Evolutionary conservation across 2,329 filamentous ascomycete genomes (phyloP), one percentile per base, ranked within the genome.

Genomic region (Mycosphaerella arachidis): DNA sequence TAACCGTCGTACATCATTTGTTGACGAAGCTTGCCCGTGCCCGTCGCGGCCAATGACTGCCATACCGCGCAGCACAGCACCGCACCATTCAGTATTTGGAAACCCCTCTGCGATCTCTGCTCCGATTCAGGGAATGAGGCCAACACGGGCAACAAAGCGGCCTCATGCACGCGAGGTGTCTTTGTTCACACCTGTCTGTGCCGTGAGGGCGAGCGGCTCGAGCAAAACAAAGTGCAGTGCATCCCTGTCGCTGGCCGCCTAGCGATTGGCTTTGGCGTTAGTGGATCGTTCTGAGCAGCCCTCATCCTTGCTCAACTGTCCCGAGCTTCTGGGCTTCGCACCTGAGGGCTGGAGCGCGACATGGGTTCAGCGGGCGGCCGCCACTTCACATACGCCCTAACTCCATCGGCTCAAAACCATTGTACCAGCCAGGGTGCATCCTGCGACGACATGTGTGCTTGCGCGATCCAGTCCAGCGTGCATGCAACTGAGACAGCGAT

Each of bases 61-160:
- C 27, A 51, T 51, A 29, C 20, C 48, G 24, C 24, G 18, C 20
- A 24, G 24, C 50, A 33, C 48, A 56, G 57, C 43, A 56, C 46
- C 35, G 55, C 33, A 35, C 50, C 29, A 16, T n/a, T 13, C 55
- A 24, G 57, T 48, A 67, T 67, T 62, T 65, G 66, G 62, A 64
- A 63, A 45, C 43, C 35, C 59, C 48, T 57, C 58, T 61, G 51
- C 33, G 33, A 31, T 55, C 54, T 40, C 40, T 55, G 46, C 55
- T 56, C 57, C 62, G 53, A 60, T 59, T 66, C 58, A 57, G 65
- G 63, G 65, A 66, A 66, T 63, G 63, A 56, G 51, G 51, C 57
- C 48, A 57, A 54, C 59, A 61, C 60, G 55, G 55, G 62, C 63
- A 60, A 63, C 62, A 60, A 61, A 66, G 66, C 64, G 62, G 37